Evolutionary conservation across 2,329 filamentous ascomycete genomes (phyloP), one percentile per base, ranked within the genome.

Genomic region (Biscogniauxia mediterranea): DNA sequence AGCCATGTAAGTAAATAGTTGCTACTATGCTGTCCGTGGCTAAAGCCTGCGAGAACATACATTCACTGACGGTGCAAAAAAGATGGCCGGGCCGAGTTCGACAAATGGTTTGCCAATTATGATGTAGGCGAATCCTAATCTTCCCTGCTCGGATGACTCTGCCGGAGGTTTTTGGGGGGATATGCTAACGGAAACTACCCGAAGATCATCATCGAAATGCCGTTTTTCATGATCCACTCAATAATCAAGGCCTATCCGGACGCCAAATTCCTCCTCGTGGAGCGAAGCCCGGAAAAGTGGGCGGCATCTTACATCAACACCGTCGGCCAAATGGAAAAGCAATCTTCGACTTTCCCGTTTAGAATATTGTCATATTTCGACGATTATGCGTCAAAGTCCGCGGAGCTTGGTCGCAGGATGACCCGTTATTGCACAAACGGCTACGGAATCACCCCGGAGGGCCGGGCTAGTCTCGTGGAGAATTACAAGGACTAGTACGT

Each of bases 91-190:
- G 66, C 65, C 11, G 77, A 78, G 51, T 78, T 77, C 52, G 76
- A 78, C 61, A 78, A 77, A 64, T 77, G 76, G 71, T 73, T 77
- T 25, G 74, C 73, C 25, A 69, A 74, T 21, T 77, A 77, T 52
- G 75, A 77, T 59, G 76, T 76, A 64, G 57, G 72, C 59, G 13
- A 1, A 20, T 20, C 21, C 54, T 28, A n/a, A 17, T 17, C 17
- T 11, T n/a, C 38, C 38, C 5, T n/a, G 5, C 38, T 28, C 20
- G 23, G 23, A n/a, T 23, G 5, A 5, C 5, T 23, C 28, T 46
- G 25, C 19, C 7, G 2, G 5, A 52, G 9, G 52, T 54, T 49
- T 42, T 46, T n/a, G n/a, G n/a, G 7, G 63, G 15, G 23, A 5
- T 5, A 53, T 26, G 9, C 46, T 21, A 11, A 8, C 11, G 59